Percentiles rank a stretch among this genome's conserved stretches.
Evolutionary conservation across 495 filamentous ascomycete genomes (phyloP).

Genomic region (Immersiella caudata): DNA sequence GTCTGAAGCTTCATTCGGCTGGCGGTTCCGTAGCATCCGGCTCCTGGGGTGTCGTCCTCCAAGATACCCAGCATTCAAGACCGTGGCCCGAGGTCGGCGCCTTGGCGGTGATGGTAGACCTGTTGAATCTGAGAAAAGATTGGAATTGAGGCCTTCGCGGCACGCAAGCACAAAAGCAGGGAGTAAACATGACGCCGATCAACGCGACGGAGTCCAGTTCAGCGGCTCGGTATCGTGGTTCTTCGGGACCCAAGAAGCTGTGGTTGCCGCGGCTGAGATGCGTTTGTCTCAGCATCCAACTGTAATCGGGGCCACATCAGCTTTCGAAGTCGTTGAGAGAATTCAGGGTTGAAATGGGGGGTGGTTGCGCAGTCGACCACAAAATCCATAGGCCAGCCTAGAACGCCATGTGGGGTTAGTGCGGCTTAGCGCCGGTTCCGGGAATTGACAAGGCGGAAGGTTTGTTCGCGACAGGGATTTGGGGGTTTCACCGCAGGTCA

Average conservation of each 20-base stretch:
- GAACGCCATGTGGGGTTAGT: conserved; percentile 1
- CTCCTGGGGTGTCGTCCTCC: neutral
- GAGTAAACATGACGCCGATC: neutral
- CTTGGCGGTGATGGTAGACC: neutral
- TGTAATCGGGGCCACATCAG: neutral
- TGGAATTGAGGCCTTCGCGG: neutral
- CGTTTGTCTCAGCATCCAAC: no score
- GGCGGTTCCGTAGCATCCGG: neutral
- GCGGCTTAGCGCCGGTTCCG: neutral
- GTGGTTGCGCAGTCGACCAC: neutral
- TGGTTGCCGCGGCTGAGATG: no score
- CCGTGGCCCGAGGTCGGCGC: neutral
- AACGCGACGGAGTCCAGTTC: no score
- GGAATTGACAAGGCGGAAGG: neutral
- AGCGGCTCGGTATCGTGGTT: no score
- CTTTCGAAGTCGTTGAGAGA: neutral
- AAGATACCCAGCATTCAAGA: neutral
- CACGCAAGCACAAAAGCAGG: neutral
- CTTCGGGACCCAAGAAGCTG: no score
- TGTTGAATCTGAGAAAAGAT: neutral
- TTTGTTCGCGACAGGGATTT: conserved; percentile 8
- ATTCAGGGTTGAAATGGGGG: neutral
- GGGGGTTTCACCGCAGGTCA: conserved; percentile 5
- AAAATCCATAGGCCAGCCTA: neutral
- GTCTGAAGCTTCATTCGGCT: neutral